phyloP scores from a whole-genome alignment of 2,329 filamentous ascomycete genomes.

The Ophiostoma sp. region DNA sequence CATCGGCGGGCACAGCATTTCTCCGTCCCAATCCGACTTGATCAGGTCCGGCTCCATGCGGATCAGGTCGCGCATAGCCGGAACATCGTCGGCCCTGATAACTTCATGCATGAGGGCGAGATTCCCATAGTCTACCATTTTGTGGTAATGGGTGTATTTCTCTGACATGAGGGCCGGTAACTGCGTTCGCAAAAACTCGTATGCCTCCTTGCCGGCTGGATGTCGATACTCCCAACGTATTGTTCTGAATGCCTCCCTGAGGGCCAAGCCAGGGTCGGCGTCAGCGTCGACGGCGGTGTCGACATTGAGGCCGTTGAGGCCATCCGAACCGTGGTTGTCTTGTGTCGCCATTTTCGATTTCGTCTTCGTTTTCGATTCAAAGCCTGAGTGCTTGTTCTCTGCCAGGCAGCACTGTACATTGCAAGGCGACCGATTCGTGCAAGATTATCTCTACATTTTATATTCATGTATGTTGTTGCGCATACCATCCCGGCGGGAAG shows the following conservation, averaged over 20 bases:
- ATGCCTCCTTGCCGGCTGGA: constrained; percentile 9
- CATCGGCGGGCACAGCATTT: constrained; percentile 10
- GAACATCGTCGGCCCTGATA: constrained; percentile 9
- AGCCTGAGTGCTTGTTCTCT: constrained; percentile 11
- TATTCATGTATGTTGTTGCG: constrained; percentile 8
- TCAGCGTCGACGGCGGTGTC: constrained; percentile 15
- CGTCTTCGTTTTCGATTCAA: constrained; percentile 10
- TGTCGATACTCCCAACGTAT: neutral
- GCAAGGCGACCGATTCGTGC: constrained; percentile 4
- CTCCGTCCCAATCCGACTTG: neutral
- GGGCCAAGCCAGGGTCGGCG: constrained; percentile 12
- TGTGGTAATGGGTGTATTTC: constrained; percentile 5
- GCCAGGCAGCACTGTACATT: constrained; percentile 6
- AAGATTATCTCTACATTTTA: constrained; percentile 11
- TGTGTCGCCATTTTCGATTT: constrained; percentile 9
- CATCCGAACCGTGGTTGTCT: constrained; percentile 12
- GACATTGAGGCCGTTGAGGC: constrained; percentile 11
- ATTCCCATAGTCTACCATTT: neutral
- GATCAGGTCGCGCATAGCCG: constrained; percentile 11
- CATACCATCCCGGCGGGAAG: constrained; percentile 10
- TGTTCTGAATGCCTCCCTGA: constrained; percentile 15
- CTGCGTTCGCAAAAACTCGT: constrained; percentile 6
- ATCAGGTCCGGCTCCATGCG: constrained; percentile 3
- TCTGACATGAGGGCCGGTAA: constrained; percentile 13
- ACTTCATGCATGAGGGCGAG: constrained; percentile 14